These are phyloP conservation scores for Teunomyces barrocoloradensis DNA, from an alignment of 805 yeast species.

Conservation along the genomic window DNA sequence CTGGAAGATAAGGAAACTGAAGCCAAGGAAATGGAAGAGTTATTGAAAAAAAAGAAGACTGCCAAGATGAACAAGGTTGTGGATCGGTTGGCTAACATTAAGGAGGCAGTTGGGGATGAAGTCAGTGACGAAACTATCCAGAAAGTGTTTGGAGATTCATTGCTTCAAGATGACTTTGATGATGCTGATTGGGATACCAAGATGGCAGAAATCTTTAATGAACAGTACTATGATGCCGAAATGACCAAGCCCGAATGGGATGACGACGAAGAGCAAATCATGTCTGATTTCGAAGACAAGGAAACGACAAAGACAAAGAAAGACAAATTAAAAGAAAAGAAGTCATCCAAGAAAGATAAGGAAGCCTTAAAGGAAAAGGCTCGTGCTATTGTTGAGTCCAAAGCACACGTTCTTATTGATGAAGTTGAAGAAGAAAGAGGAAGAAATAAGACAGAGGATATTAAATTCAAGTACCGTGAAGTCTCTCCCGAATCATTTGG, in stretches of 20 bases:
- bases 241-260: conserved; percentile 64
- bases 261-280: conserved; percentile 41
- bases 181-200: conserved; percentile 88
- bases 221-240: conserved; percentile 64
- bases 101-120: conserved; percentile 66
- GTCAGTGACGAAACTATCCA: conserved; percentile 58
- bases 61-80: conserved; percentile 74
- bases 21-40: conserved; percentile 54
- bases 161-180: conserved; percentile 84
- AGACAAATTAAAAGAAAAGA: conserved; percentile 56
- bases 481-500: conserved; percentile 96
- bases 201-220: conserved; percentile 82
- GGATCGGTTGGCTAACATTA: conserved; percentile 63
- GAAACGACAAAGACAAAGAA: conserved; percentile 46
- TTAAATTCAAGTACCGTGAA: conserved; percentile 80
- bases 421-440: conserved; percentile 66
- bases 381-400: conserved; percentile 73
- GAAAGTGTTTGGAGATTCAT: conserved; percentile 67
- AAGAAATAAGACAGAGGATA: conserved; percentile 39
- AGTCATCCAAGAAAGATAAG: conserved; percentile 59
- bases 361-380: conserved; percentile 64
- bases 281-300: conserved; percentile 20
- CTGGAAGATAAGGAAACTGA: conserved; percentile 52
- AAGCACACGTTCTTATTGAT: conserved; percentile 61
- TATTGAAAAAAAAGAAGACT: conserved; percentile 67